Conservation (phyloP, 176 grass and related monocot genomes). For the Aegilops longissima region DNA sequence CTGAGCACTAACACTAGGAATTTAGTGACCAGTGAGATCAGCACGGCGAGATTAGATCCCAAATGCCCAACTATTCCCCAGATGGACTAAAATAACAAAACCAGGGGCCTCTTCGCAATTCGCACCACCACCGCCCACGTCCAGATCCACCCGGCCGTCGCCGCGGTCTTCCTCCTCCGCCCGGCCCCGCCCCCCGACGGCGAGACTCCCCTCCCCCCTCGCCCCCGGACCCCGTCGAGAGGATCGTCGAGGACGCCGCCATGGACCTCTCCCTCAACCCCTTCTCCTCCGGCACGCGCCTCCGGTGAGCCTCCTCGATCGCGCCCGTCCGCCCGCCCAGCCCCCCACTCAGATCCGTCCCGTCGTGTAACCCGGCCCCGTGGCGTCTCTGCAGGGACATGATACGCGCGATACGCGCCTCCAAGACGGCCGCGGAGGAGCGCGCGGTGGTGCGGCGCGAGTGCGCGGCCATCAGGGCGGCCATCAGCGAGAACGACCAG, state of each 20-base stretch:
- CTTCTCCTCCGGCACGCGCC: constrained; percentile 95
- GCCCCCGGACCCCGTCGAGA: constrained; percentile 35
- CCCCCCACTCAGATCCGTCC: constrained; percentile 30
- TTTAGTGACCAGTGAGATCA: neutral
- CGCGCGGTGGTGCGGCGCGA: constrained; percentile 95
- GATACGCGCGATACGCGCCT: constrained; percentile 94
- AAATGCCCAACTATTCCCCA: constrained; percentile 24
- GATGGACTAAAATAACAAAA: constrained; percentile 25
- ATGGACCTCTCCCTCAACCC: constrained; percentile 87
- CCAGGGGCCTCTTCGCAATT: constrained; percentile 56
- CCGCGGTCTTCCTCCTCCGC: constrained; percentile 21
- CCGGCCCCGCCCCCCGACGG: neutral
- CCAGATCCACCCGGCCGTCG: constrained; percentile 67
- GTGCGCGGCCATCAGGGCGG: constrained; percentile 95
- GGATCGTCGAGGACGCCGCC: constrained; percentile 51
- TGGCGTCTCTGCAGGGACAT: constrained; percentile 66
- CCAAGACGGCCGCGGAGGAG: constrained; percentile 99
- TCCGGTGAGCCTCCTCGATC: constrained; percentile 59
- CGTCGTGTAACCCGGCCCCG: neutral
- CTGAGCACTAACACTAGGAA: neutral
- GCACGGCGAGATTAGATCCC: neutral
- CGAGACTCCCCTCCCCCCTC: neutral
- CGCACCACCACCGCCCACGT: constrained; percentile 14
- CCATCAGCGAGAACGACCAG: constrained; percentile 90
- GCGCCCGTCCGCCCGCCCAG: neutral